A percentile compares a stretch with the other conserved stretches of the same genome.
These are phyloP conservation scores for Beta corolliflora DNA, from an alignment of 179 eudicot genomes.

Conservation along the genomic window DNA sequence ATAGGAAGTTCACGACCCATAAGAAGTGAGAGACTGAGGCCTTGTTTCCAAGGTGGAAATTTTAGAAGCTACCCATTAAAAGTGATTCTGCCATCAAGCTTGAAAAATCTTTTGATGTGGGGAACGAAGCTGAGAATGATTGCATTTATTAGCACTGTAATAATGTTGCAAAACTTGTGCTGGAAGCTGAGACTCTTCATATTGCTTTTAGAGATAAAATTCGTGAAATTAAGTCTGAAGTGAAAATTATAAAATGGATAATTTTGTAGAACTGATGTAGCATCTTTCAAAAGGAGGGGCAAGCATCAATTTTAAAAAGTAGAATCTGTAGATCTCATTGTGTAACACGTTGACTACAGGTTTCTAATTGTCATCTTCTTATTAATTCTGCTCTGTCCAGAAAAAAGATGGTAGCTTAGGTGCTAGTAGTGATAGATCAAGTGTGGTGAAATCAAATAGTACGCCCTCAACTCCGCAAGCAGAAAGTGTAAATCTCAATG, in stretches of 20 bases:
- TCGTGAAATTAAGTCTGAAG: background rate
- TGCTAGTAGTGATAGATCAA: conserved; percentile 85
- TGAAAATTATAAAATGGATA: background rate
- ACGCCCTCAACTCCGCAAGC: conserved; percentile 95
- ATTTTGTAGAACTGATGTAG: background rate
- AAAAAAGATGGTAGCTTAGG: conserved; percentile 84
- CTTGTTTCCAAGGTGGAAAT: background rate
- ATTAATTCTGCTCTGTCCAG: conserved; percentile 28
- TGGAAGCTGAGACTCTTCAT: background rate
- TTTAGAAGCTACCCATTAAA: background rate
- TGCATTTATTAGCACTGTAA: background rate
- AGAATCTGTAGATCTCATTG: background rate
- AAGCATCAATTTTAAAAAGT: background rate
- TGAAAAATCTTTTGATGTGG: background rate
- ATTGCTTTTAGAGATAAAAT: background rate
- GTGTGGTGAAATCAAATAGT: conserved; percentile 79
- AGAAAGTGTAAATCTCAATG: conserved; percentile 59
- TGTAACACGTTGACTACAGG: background rate
- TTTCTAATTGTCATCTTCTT: background rate
- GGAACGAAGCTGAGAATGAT: background rate
- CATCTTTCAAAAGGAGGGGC: no score
- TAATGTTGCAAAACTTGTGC: background rate
- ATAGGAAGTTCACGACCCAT: background rate
- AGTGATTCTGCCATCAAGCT: background rate
- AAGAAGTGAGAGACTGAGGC: background rate